Evolutionary conservation across 257 asterid species (phyloP).

Genomic region (Plantago ovata): DNA sequence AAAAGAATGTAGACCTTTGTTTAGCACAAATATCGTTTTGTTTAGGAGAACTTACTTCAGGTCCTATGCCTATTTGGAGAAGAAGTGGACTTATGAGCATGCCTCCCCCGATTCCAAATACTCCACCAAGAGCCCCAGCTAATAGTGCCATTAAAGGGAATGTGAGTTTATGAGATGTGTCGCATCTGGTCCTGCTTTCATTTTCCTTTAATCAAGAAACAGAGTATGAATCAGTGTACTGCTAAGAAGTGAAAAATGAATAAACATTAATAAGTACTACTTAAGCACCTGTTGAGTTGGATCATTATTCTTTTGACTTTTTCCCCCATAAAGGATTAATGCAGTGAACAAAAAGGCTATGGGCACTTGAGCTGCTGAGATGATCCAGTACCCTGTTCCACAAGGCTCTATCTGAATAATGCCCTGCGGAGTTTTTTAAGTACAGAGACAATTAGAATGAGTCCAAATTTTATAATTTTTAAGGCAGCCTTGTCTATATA

Average conservation of each 20-base stretch:
- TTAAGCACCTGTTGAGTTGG: constrained; percentile 38
- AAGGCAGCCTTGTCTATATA: background rate
- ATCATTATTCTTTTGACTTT: constrained; percentile 11
- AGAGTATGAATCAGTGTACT: background rate
- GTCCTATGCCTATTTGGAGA: constrained; percentile 70
- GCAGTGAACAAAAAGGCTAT: constrained; percentile 60
- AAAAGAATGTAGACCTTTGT: background rate
- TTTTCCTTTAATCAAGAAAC: constrained; percentile 39
- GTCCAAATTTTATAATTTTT: background rate
- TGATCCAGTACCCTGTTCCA: constrained; percentile 78
- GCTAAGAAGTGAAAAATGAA: background rate
- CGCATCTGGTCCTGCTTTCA: constrained; percentile 17
- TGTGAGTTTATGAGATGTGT: constrained; percentile 26
- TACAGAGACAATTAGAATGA: background rate
- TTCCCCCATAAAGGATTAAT: constrained; percentile 42
- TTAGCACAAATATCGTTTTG: background rate
- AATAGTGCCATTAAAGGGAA: constrained; percentile 82
- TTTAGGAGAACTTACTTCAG: constrained; percentile 49
- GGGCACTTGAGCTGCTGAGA: constrained; percentile 70
- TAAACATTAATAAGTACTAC: background rate
- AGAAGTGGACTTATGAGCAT: constrained; percentile 88
- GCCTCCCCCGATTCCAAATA: constrained; percentile 94
- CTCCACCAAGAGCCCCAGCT: constrained; percentile 81
- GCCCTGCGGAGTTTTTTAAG: constrained; percentile 40
- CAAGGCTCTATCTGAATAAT: constrained; percentile 55